Conservation (phyloP, 2,329 filamentous ascomycete genomes). For the Fusarium tuaranense region DNA sequence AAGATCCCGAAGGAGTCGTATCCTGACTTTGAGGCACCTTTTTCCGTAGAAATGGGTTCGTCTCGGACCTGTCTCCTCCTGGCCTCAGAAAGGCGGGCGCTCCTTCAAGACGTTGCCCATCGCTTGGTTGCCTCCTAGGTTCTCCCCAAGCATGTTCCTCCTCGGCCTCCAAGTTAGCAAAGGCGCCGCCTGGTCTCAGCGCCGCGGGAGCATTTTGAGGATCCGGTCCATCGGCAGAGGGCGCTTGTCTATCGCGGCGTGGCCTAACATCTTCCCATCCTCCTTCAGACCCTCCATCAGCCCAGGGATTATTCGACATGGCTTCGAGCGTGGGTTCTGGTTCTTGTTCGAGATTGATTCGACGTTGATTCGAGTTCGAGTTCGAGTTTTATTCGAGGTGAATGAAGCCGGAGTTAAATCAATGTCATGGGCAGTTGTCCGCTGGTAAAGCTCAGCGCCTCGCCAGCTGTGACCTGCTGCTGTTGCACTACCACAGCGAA, state of each 20-base stretch:
- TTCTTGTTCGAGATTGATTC: background rate
- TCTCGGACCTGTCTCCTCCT: conserved; percentile 52
- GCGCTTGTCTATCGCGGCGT: conserved; percentile 23
- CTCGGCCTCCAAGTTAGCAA: conserved; percentile 35
- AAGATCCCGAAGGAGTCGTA: conserved; percentile 49
- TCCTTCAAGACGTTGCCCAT: conserved; percentile 21
- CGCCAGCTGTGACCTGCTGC: conserved; percentile 18
- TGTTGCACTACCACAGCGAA: conserved; percentile 19
- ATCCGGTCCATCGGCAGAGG: background rate
- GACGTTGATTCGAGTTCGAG: background rate
- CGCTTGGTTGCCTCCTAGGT: conserved; percentile 33
- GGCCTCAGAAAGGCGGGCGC: conserved; percentile 51
- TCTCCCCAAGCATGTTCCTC: conserved; percentile 50
- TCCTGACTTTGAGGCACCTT: conserved; percentile 50
- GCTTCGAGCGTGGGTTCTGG: background rate
- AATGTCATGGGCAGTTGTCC: conserved; percentile 21
- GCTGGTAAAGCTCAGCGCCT: background rate
- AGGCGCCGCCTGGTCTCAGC: conserved; percentile 48
- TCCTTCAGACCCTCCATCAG: conserved; percentile 34
- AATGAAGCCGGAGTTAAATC: conserved; percentile 5
- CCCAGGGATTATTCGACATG: conserved; percentile 43
- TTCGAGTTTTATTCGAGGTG: conserved; percentile 1
- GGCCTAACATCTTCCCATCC: conserved; percentile 41
- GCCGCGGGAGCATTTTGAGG: conserved; percentile 45
- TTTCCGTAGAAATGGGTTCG: conserved; percentile 66